Percentiles rank a stretch among this genome's conserved stretches.
Evolutionary conservation across 225 moss, liverwort and hornwort genomes (phyloP).

Genomic region (Antitrichia curtipendula): DNA sequence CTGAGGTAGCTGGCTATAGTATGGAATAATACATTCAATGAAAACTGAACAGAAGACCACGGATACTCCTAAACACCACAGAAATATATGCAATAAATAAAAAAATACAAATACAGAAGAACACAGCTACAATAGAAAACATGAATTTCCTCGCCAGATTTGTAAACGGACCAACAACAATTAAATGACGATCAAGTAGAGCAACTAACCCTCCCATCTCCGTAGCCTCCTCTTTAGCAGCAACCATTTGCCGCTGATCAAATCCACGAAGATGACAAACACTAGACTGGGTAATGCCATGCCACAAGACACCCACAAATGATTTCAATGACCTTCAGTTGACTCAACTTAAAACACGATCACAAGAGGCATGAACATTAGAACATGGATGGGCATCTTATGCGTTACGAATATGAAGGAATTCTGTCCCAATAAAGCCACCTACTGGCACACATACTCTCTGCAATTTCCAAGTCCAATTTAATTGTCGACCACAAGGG

Average conservation of each 20-base stretch:
- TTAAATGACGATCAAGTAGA: not conserved
- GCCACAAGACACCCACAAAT: not conserved
- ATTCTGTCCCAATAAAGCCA: not conserved
- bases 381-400: not conserved
- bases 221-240: constrained; percentile 74
- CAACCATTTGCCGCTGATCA: constrained; percentile 64
- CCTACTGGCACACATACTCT: not conserved
- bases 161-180: not conserved
- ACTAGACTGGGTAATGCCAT: constrained; percentile 57
- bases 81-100: not conserved
- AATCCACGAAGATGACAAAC: constrained; percentile 75
- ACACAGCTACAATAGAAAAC: not conserved
- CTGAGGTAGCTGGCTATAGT: not conserved
- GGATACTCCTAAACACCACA: not conserved
- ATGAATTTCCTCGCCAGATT: not conserved
- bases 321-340: not conserved
- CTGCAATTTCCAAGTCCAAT: not conserved
- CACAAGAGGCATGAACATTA: not conserved
- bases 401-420: not conserved
- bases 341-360: not conserved
- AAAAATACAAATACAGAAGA: not conserved
- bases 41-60: not conserved
- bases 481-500: not conserved
- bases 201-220: constrained; percentile 86
- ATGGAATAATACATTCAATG: not conserved